phyloP scores from a whole-genome alignment of 805 yeast species.

The Candida cerambycidarum region DNA sequence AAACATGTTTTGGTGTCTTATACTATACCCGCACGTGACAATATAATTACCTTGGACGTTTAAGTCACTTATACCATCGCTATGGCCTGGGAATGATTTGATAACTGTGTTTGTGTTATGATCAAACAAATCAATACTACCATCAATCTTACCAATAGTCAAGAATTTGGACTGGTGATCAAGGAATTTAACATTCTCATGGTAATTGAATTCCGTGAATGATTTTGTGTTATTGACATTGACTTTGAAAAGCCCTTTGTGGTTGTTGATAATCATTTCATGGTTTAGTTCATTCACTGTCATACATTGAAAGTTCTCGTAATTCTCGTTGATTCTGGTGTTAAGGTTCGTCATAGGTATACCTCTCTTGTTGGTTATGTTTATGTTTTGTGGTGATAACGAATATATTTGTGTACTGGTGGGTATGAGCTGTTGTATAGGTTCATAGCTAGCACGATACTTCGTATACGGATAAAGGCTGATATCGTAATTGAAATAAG shows the following conservation, averaged over 20 bases:
- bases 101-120: slow-evolving; percentile 48
- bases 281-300: slow-evolving; percentile 23
- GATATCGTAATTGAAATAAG: slow-evolving; percentile 15
- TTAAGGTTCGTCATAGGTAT: slow-evolving; percentile 19
- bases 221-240: slow-evolving; percentile 32
- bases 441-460: slow-evolving; percentile 25
- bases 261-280: slow-evolving; percentile 26
- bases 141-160: slow-evolving; percentile 58
- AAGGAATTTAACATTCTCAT: slow-evolving; percentile 47
- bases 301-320: slow-evolving; percentile 15
- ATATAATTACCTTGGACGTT: slow-evolving; percentile 64
- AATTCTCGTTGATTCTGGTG: slow-evolving; percentile 11
- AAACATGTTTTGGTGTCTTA: slow-evolving; percentile 41
- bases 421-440: slow-evolving; percentile 28
- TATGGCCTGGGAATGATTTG: slow-evolving; percentile 58
- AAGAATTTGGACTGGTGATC: slow-evolving; percentile 48
- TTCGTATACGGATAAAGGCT: slow-evolving; percentile 36
- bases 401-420: slow-evolving; percentile 36
- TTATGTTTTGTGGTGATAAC: slow-evolving; percentile 30
- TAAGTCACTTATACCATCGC: slow-evolving; percentile 60
- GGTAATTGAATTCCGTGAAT: slow-evolving; percentile 34
- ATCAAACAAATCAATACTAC: slow-evolving; percentile 64
- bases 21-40: slow-evolving; percentile 79
- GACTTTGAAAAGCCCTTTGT: slow-evolving; percentile 26
- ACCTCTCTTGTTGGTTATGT: slow-evolving; percentile 38